Percentiles rank a stretch among this genome's conserved stretches.
Evolutionary conservation across 495 filamentous ascomycete genomes (phyloP).

Genomic region (Pyrenopolyporus hunteri): DNA sequence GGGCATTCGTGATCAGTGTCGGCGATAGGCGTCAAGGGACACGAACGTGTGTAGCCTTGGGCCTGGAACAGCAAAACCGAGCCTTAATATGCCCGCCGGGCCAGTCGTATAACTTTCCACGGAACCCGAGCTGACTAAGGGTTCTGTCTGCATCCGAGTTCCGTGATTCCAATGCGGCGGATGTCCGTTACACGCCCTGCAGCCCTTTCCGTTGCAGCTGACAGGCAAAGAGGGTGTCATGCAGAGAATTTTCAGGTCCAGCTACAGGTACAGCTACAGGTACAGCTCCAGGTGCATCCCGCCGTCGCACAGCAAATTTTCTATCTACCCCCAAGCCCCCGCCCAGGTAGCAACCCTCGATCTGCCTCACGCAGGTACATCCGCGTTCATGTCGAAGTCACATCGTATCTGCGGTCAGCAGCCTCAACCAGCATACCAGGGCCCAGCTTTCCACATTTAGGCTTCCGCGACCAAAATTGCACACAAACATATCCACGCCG

Average conservation of each 20-base stretch:
- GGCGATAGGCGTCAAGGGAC: not conserved
- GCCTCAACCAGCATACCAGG: slow-evolving; percentile 2
- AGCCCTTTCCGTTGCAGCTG: slow-evolving; percentile 1
- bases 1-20: slow-evolving; percentile 4
- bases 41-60: no score
- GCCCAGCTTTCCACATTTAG: not conserved
- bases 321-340: slow-evolving; percentile 15
- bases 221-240: slow-evolving; percentile 1
- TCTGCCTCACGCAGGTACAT: slow-evolving; percentile 34
- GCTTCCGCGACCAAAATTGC: slow-evolving; percentile 1
- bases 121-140: slow-evolving; percentile 4
- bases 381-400: slow-evolving; percentile 18
- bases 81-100: not conserved
- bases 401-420: slow-evolving; percentile 10
- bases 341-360: slow-evolving; percentile 27
- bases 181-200: slow-evolving; percentile 23
- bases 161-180: slow-evolving; percentile 16
- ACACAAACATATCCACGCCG: not conserved
- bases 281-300: slow-evolving; percentile 6
- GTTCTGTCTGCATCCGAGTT: slow-evolving; percentile 3
- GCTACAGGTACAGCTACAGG: no score
- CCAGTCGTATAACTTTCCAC: not conserved
- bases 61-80: slow-evolving; percentile 2
- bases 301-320: slow-evolving; percentile 1
- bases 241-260: slow-evolving; percentile 15